Evolutionary conservation across 2,329 filamentous ascomycete genomes (phyloP).

Genomic region (Acrodontium crateriforme): DNA sequence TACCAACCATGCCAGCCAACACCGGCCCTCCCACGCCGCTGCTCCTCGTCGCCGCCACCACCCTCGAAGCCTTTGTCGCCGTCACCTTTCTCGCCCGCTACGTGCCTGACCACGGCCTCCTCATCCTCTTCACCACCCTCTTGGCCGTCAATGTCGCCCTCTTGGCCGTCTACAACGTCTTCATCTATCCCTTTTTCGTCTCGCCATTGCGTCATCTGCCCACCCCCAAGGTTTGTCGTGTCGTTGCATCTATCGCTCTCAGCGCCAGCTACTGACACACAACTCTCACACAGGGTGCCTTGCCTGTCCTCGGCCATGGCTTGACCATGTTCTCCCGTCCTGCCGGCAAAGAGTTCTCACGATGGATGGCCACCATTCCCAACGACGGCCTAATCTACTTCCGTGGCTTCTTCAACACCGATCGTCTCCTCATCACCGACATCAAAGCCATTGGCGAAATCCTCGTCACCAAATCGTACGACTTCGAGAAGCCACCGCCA

Average conservation of each 20-base stretch:
- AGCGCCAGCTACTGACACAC: constrained; percentile 2
- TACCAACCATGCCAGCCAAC: too few species aligned
- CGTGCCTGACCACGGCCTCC: constrained; percentile 9
- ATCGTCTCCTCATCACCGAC: constrained; percentile 25
- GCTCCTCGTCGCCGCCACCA: constrained; percentile 1
- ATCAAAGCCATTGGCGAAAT: constrained; percentile 35
- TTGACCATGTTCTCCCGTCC: constrained; percentile 22
- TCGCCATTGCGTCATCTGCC: constrained; percentile 28
- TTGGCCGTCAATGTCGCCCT: constrained; percentile 6
- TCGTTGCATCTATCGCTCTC: constrained; percentile 2
- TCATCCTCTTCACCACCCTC: constrained; percentile 9
- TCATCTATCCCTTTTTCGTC: constrained; percentile 25
- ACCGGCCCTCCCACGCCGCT: constrained; percentile 1
- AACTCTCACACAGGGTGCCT: constrained; percentile 11
- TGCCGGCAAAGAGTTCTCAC: constrained; percentile 19
- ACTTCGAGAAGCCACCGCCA: constrained; percentile 37
- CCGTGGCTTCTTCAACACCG: constrained; percentile 24
- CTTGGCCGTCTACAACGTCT: constrained; percentile 7
- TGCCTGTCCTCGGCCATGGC: constrained; percentile 24
- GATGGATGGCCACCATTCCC: constrained; percentile 25
- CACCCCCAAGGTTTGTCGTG: constrained; percentile 12
- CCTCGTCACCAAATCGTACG: constrained; percentile 39
- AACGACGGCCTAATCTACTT: constrained; percentile 29
- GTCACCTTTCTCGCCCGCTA: constrained; percentile 6
- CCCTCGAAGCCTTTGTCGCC: constrained; percentile 1